A percentile compares a stretch with the other conserved stretches of the same genome.
These are phyloP conservation scores for Cymbopogon citratus DNA, from an alignment of 176 grass and related monocot species.

Conservation along the genomic window DNA sequence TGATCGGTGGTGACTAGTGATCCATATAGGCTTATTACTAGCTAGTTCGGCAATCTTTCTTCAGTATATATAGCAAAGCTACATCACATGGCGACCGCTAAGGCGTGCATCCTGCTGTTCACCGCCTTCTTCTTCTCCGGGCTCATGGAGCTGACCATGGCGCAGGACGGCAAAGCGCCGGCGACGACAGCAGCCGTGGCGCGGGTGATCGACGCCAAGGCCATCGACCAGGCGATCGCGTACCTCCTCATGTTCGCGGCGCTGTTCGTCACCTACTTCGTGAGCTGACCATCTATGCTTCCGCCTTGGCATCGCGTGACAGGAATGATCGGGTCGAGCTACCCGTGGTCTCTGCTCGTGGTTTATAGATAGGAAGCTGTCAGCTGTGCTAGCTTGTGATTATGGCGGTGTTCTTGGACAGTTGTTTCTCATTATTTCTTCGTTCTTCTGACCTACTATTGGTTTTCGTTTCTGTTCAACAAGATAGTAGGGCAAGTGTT, in stretches of 20 bases:
- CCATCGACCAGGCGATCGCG: slow-evolving; percentile 17
- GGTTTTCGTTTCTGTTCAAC: not conserved
- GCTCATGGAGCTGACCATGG: slow-evolving; percentile 24
- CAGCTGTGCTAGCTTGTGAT: not conserved
- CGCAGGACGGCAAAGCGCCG: not conserved
- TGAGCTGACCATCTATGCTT: not conserved
- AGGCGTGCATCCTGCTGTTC: slow-evolving; percentile 10
- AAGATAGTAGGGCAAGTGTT: not conserved
- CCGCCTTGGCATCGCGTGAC: not conserved
- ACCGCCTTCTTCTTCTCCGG: slow-evolving; percentile 28
- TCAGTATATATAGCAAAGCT: not conserved
- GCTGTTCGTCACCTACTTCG: slow-evolving; percentile 13
- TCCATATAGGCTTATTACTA: not conserved
- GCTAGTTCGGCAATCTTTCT: not conserved
- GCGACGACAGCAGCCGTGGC: not conserved
- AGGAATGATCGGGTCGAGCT: not conserved
- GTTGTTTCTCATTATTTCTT: not conserved
- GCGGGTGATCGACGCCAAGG: slow-evolving; percentile 6
- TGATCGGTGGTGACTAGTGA: not conserved
- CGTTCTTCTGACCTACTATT: not conserved
- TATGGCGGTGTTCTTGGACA: not conserved
- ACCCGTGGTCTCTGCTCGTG: not conserved
- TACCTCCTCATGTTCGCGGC: slow-evolving; percentile 24
- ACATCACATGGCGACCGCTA: not conserved
- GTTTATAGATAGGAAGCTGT: not conserved